Base-by-base conservation (phyloP, 768 basidiomycete genomes). In the Lactarius vividus region DNA sequence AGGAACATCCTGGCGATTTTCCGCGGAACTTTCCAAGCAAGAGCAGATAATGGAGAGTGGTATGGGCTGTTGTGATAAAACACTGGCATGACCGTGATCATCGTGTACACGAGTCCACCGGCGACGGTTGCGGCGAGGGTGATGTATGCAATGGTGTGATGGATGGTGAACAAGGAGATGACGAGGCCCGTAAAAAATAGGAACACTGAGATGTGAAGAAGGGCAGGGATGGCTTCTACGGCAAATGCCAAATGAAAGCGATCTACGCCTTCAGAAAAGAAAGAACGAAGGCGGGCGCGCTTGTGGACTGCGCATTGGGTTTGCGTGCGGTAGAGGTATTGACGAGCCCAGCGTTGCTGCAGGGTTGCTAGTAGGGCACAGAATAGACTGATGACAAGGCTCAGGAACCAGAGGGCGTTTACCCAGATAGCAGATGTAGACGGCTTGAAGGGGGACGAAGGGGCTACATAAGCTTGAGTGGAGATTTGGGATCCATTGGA, bases 191-290 rank as follows among this genome's bases (percentile, higher is more conserved):
- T 42, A 13, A 64, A 39, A 28, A 65, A 67, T 4, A 64, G 63
- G 63, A 64, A 67, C 15, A 67, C 52, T 1, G 66, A 67, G 1
- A 65, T 31, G 20, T 67, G 66, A 35, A 67, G 46, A 26, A 67
- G 63, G 3, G 57, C 23, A 1, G 63, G 57, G 31, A 67, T 64
- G 18, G 63, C 53, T 29, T 67, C 66, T 11, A 65, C 28, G 15
- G 42, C 58, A n/a, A 54, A 6, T 9, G 10, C 6, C 1, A 65
- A 4, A n/a, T 59, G 33, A 57, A 67, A 67, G 40, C 57, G 66
- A 0, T 2, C 3, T 0, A 44, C 53, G 16, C 66, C 66, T 10
- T 64, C 63, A 1, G 57, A 15, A 26, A 65, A 60, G 52, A 37
- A 67, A 10, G 66, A 23, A 9, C 57, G 63, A 37, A 64, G 57